Base-by-base conservation (phyloP, 306 rosid genomes). In the Clitoria ternatea region DNA sequence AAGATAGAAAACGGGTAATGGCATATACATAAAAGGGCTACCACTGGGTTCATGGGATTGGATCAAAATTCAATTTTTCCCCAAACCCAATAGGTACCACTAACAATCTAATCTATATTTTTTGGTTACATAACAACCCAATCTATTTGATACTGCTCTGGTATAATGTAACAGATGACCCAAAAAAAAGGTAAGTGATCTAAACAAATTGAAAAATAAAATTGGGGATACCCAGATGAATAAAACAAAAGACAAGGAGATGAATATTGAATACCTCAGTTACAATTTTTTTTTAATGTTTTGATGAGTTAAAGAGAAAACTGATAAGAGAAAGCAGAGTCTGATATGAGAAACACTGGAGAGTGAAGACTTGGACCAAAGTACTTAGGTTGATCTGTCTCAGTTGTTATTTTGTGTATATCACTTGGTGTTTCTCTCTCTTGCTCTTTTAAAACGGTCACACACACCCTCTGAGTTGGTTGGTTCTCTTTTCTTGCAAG, bases 371-470 rank as follows among this genome's bases (percentile, higher is more conserved):
- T 52, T 18, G n/a, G 78, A 52, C 12, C 33, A 50, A 66, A 55
- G 74, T 44, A 23, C 43, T 43, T 19, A 14, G 44, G 27, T 32
- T 64, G 72, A 66, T 76, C 71, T 76, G 61, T 37, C 75, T 53
- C 20, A 27, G 6, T 66, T 20, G 22, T 45, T 55, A 24, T 49
- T 36, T 56, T 68, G 49, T 60, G 18, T 67, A 33, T 3, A 15
- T 23, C 10, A 44, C 7, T 17, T 14, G 4, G n/a, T 37, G 24
- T 69, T 65, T 74, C 78, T 78, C 70, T 74, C 74, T 59, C 37
- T 7, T 22, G 40, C 44, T 61, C 73, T 76, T 62, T 70, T 4
- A 40, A 81, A 81, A 78, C 83, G 63, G 80, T 61, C 77, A 69
- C 62, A 43, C 55, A 13, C 4, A 9, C 56, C 7, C 47, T 37